These are phyloP conservation scores for Zopfia rhizophila DNA, from an alignment of 2,329 filamentous ascomycete genomes.

Conservation along the genomic window DNA sequence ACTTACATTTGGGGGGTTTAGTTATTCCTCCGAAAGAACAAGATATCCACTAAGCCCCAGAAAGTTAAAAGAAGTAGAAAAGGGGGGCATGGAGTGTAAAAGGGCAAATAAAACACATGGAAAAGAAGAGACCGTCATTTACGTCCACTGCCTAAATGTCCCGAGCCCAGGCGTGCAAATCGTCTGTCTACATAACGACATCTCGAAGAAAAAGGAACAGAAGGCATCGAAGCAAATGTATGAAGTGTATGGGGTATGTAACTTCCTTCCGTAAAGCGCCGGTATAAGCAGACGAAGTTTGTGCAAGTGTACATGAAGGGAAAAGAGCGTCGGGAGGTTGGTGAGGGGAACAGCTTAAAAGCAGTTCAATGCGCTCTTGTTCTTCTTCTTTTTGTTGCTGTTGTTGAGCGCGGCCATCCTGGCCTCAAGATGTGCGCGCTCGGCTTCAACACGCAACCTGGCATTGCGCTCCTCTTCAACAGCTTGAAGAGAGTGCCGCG, in stretches of 20 bases:
- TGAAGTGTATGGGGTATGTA: conserved; percentile 42
- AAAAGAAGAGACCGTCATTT: not conserved
- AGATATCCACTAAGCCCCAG: conserved; percentile 3
- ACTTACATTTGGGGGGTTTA: not conserved
- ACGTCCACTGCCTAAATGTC: conserved; percentile 13
- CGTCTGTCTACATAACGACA: conserved; percentile 32
- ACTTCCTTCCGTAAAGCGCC: conserved; percentile 34
- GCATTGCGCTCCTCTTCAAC: conserved; percentile 98
- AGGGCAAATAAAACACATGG: conserved; percentile 2
- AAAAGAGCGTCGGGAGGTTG: conserved; percentile 10
- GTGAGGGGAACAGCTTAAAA: conserved; percentile 69
- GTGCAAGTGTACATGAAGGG: conserved; percentile 28
- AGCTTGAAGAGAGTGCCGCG: conserved; percentile 78
- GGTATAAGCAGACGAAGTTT: conserved; percentile 26
- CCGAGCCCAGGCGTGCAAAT: conserved; percentile 29
- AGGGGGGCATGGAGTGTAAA: too few relatives aligned
- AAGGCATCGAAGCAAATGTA: conserved; percentile 19
- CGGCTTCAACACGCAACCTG: conserved; percentile 87
- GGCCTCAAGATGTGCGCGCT: conserved; percentile 88
- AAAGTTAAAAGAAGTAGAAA: conserved; percentile 1
- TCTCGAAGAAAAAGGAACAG: conserved; percentile 26
- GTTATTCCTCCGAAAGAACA: not conserved
- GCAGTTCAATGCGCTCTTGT: conserved; percentile 94
- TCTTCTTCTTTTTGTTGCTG: conserved; percentile 90
- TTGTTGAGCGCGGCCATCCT: conserved; percentile 80